Base-by-base conservation (phyloP, 805 yeast genomes). In the Phaffomyces antillensis region DNA sequence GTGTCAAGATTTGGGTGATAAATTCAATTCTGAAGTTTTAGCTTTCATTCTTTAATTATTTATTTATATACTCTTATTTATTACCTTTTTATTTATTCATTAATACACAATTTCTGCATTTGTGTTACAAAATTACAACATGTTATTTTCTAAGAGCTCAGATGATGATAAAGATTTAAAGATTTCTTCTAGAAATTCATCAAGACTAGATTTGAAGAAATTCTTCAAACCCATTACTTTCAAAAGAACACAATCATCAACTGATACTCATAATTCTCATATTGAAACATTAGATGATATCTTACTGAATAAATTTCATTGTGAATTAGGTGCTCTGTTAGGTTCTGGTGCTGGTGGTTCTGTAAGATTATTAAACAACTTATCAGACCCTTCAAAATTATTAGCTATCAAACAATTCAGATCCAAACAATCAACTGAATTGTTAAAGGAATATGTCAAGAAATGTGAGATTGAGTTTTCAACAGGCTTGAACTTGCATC, bases 301-400 rank as follows among this genome's bases (percentile, higher is more conserved):
- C 0, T 59, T 78, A 40, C 71, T 72, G 12, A 71, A 70, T 47
- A 81, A 84, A 55, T 86, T 85, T 59, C 87, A 91, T 45, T 34
- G 43, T 20, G 81, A 77, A 52, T 62, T 83, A 49, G 90, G 91
- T 41, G 82, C 83, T 59, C 74, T 81, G 46, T 63, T 86, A 39
- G 95, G 95, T 16, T 79, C 88, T 1, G 95, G 95, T 45, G 95
- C 93, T 12, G 95, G 95, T 40, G 95, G 95, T 7, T 77, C 89
- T 1, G 95, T 86, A n/a, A 72, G 85, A 53, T 67, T 85, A 38
- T 72, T 86, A 23, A 75, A 74, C 91, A 55, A 82, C 84, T 37
- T 66, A 77, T 35, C 91, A 85, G 62, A 77, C 17, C 3, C 18
- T 78, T 54, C 76, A 76, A 28, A 28, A 33, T 77, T 85, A 0